Percentiles rank a stretch among this genome's conserved stretches.
Conservation (phyloP, 148 eudicot genomes). For the Vaccinium darrowii region DNA sequence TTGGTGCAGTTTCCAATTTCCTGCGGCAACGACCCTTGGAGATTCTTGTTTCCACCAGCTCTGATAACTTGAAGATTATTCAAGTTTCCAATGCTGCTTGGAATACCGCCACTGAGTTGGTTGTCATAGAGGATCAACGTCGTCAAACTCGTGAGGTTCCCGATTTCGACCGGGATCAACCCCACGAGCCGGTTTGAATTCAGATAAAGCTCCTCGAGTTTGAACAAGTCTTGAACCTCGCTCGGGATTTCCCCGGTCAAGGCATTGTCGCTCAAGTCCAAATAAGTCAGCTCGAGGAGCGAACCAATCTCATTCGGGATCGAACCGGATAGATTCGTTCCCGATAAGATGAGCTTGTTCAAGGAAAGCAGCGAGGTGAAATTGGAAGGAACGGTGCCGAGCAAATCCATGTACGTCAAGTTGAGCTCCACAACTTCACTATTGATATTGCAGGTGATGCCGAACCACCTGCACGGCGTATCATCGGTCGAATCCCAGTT, state of each 20-base stretch:
- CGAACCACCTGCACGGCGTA: constrained; percentile 70
- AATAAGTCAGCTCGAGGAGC: constrained; percentile 32
- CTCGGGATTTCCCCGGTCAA: constrained; percentile 71
- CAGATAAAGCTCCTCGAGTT: constrained; percentile 53
- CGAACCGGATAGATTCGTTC: constrained; percentile 68
- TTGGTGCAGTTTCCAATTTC: constrained; percentile 74
- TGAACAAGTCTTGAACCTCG: constrained; percentile 43
- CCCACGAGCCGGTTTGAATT: constrained; percentile 70
- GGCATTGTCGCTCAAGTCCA: constrained; percentile 79
- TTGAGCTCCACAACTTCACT: constrained; percentile 57
- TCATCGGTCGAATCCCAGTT: constrained; percentile 56
- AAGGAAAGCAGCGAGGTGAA: constrained; percentile 49
- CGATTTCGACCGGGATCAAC: constrained; percentile 51
- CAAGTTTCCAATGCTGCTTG: constrained; percentile 60
- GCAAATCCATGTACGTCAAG: constrained; percentile 61
- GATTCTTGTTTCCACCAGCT: constrained; percentile 87
- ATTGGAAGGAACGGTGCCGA: constrained; percentile 55
- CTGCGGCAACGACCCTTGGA: constrained; percentile 60
- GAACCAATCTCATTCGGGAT: constrained; percentile 57
- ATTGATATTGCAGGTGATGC: constrained; percentile 55
- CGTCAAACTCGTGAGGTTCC: constrained; percentile 53
- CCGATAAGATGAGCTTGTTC: constrained; percentile 47
- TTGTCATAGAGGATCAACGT: constrained; percentile 67
- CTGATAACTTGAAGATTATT: constrained; percentile 55
- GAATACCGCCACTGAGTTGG: constrained; percentile 73